Evolutionary conservation across 2,329 filamentous ascomycete genomes (phyloP).

Genomic region (Neonectria sp.): DNA sequence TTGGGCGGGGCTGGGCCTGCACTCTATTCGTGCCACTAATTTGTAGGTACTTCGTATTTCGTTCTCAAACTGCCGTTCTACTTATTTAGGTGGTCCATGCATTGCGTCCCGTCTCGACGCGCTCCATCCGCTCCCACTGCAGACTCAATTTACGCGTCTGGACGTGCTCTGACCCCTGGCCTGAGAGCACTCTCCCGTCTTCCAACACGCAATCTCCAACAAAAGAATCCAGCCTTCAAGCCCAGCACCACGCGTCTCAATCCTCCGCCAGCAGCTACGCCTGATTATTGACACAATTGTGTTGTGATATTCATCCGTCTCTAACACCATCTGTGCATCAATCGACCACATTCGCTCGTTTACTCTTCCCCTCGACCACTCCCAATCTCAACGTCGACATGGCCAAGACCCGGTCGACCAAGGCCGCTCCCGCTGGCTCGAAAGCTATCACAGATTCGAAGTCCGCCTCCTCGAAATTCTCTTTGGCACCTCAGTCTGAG

Average conservation of each 20-base stretch:
- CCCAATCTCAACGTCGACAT: constrained; percentile 51
- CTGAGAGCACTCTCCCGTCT: not conserved
- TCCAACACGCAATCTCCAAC: constrained; percentile 1
- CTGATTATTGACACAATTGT: not conserved
- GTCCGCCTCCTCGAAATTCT: constrained; percentile 56
- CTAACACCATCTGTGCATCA: not conserved
- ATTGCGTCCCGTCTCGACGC: constrained; percentile 14
- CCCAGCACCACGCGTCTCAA: not conserved
- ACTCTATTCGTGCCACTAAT: not conserved
- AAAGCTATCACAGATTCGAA: constrained; percentile 49
- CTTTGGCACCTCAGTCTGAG: constrained; percentile 55
- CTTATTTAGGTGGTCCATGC: constrained; percentile 6
- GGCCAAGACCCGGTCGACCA: constrained; percentile 66
- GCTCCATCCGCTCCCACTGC: not conserved
- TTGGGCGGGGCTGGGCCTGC: constrained; percentile 3
- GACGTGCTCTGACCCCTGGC: constrained; percentile 14
- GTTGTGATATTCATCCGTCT: not conserved
- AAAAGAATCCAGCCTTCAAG: not conserved
- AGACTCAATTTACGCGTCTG: constrained; percentile 25
- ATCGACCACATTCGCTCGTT: constrained; percentile 4
- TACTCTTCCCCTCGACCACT: not conserved
- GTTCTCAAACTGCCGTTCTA: constrained; percentile 11
- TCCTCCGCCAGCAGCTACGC: constrained; percentile 28
- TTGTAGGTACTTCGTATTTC: not conserved
- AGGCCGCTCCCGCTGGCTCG: constrained; percentile 47